These are phyloP conservation scores for Penicillium canariense DNA, from an alignment of 495 filamentous ascomycete genomes.

Conservation along the genomic window DNA sequence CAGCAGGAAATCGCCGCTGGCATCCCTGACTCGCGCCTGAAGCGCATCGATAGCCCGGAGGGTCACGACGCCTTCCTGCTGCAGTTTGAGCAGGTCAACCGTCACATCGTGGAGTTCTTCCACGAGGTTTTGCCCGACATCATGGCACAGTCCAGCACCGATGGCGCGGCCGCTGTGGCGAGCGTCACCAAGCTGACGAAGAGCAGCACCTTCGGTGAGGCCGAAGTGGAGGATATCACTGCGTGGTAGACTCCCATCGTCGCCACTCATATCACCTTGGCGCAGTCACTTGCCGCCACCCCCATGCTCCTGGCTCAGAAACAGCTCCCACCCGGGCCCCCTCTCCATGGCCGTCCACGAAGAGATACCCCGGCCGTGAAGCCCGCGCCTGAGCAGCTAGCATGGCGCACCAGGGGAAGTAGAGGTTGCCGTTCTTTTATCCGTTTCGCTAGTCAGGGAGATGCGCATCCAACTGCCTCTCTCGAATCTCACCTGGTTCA, in stretches of 20 bases:
- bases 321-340: constrained; percentile 13
- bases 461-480: constrained; percentile 52
- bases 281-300: constrained; percentile 36
- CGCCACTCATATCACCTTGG: constrained; percentile 5
- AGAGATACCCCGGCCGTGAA: neutral
- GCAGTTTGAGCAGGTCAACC: constrained; percentile 96
- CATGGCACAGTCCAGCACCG: constrained; percentile 60
- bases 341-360: neutral
- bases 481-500: constrained; percentile 32
- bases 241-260: constrained; percentile 65
- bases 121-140: constrained; percentile 79
- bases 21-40: constrained; percentile 73
- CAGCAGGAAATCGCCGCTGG: constrained; percentile 85
- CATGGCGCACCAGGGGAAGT: constrained; percentile 36
- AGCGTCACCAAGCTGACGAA: constrained; percentile 58
- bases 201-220: constrained; percentile 88
- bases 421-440: constrained; percentile 43
- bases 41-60: constrained; percentile 88
- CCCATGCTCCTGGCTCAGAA: constrained; percentile 25
- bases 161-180: constrained; percentile 35
- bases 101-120: constrained; percentile 81
- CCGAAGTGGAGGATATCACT: constrained; percentile 95
- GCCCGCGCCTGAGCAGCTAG: constrained; percentile 8
- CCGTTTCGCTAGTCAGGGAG: constrained; percentile 46
- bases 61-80: constrained; percentile 96